phyloP scores from a whole-genome alignment of 1,284 basidiomycete species.

The Cutaneotrichosporon arboriforme region DNA sequence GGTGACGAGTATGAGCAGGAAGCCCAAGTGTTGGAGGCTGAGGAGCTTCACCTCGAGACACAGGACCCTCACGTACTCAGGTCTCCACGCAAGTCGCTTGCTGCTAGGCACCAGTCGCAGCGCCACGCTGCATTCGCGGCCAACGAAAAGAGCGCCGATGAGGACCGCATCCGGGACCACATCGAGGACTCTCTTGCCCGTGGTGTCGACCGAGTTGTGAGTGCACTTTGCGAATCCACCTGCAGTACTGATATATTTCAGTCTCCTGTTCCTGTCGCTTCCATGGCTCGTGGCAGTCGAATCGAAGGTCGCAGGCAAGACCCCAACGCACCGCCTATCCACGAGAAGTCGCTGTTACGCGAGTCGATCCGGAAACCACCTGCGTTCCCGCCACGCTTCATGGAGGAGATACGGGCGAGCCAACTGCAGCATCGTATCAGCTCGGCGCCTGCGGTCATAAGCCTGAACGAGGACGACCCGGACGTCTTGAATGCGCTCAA shows the following conservation, averaged over 20 bases:
- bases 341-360: constrained; percentile 40
- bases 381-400: constrained; percentile 38
- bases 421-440: constrained; percentile 31
- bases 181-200: constrained; percentile 73
- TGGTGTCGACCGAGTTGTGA: constrained; percentile 55
- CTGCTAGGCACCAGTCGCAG: no score
- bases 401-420: constrained; percentile 43
- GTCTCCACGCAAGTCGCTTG: background rate
- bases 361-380: constrained; percentile 24
- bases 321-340: constrained; percentile 36
- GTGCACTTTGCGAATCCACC: constrained; percentile 4
- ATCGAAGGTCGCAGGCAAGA: constrained; percentile 15
- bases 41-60: constrained; percentile 29
- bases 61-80: constrained; percentile 3
- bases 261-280: constrained; percentile 19
- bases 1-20: constrained; percentile 43
- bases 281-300: constrained; percentile 2
- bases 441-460: constrained; percentile 26
- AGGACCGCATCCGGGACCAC: constrained; percentile 74
- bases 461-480: constrained; percentile 17
- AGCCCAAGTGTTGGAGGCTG: constrained; percentile 41
- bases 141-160: constrained; percentile 66
- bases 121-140: no score
- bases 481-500: constrained; percentile 32
- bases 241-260: background rate